Evolutionary conservation across 805 yeast species (phyloP).

Genomic region (Kurtzmaniella cleridarum): DNA sequence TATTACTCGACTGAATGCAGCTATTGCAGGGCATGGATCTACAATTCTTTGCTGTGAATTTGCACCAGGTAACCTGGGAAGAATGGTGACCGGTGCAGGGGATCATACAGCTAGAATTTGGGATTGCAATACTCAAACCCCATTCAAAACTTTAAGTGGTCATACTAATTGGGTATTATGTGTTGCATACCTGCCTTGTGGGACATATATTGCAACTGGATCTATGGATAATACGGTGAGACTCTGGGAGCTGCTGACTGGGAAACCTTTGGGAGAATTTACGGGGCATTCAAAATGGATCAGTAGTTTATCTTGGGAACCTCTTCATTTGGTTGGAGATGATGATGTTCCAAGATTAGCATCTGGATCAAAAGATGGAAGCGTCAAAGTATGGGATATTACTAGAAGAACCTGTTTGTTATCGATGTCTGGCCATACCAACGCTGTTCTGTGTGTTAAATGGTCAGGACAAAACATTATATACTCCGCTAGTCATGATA

Average conservation of each 20-base stretch:
- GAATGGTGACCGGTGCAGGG: constrained; percentile 94
- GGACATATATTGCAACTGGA: constrained; percentile 88
- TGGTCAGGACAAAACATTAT: constrained; percentile 91
- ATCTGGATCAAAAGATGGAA: constrained; percentile 88
- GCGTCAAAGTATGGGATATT: constrained; percentile 86
- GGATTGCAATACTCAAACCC: constrained; percentile 96
- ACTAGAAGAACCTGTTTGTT: constrained; percentile 57
- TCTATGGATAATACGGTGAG: constrained; percentile 89
- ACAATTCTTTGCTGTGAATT: constrained; percentile 89
- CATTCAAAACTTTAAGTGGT: constrained; percentile 71
- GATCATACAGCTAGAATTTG: constrained; percentile 93
- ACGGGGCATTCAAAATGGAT: constrained; percentile 87
- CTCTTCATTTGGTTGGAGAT: constrained; percentile 68
- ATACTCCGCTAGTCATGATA: constrained; percentile 91
- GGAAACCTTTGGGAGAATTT: constrained; percentile 70
- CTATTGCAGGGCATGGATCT: constrained; percentile 93
- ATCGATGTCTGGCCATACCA: constrained; percentile 82
- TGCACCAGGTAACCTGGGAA: constrained; percentile 82
- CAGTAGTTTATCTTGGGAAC: constrained; percentile 90
- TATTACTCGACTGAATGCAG: constrained; percentile 84
- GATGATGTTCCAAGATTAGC: constrained; percentile 70
- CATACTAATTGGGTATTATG: constrained; percentile 93
- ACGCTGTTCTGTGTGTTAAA: constrained; percentile 89
- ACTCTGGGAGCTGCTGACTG: constrained; percentile 78
- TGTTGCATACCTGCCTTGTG: constrained; percentile 90